Evolutionary conservation across 306 rosid genomes (phyloP), one percentile per base, ranked within the genome.

Genomic region (Trifolium dubium): DNA sequence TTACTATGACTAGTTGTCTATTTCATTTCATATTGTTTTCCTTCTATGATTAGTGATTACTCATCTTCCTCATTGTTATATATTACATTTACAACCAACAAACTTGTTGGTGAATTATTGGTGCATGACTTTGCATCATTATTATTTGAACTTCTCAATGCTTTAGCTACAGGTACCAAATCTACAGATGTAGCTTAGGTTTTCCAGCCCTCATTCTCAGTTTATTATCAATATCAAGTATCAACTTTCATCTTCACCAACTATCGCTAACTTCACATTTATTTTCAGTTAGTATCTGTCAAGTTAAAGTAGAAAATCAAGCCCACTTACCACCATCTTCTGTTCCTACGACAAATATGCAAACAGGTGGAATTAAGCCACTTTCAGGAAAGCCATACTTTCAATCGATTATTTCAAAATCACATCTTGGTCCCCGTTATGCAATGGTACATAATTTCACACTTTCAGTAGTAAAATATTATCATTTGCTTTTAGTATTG

Each of bases 371-470:
- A 49, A 58, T 62, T 69, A 74, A 77, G 64, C 90, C 93, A 5
- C 93, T 89, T 68, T 81, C 85, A 5, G 85, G 83, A 56, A 67
- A 81, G 63, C 86, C 86, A 50, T 79, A 61, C 75, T 77, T 8
- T 15, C 64, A 72, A 53, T 3, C 63, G 9, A 8, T 89, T 64
- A 73, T 89, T 63, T 11, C 76, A 12, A 75, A 71, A 67, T 13
- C 86, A 72, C 70, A 73, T 32, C 72, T 84, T 56, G 3, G 7
- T 29, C 81, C 77, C 58, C 5, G n/a, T 7, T 84, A 53, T 47
- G 7, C 4, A 30, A 19, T 83, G 90, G 93, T 89, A 23, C 23
- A 1, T 23, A 74, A 86, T 19, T 70, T 60, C 49, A 10, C 47
- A 19, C 70, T 64, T 64, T 64, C 18, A 40, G 51, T 17, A 64